Conservation (phyloP, 2,329 filamentous ascomycete species). For the Penicillium sp. region DNA sequence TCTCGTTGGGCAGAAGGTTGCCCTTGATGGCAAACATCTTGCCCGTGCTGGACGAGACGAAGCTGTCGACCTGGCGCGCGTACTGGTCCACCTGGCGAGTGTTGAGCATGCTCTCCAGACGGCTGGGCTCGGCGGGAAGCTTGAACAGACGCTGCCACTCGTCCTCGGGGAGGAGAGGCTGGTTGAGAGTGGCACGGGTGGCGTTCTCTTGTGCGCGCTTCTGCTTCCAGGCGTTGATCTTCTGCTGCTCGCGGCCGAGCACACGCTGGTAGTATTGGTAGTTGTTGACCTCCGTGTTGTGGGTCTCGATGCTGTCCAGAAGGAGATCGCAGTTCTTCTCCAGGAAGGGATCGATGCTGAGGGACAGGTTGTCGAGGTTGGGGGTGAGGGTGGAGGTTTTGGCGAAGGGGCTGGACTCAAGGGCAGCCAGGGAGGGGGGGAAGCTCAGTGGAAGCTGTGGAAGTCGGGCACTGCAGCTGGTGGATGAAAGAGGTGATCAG, state of each 20-base stretch:
- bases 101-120: slow-evolving; percentile 90
- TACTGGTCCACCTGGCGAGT: slow-evolving; percentile 97
- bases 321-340: slow-evolving; percentile 98
- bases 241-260: slow-evolving; percentile 87
- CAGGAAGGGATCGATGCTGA: slow-evolving; percentile 94
- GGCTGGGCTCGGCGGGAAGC: slow-evolving; percentile 88
- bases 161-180: slow-evolving; percentile 84
- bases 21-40: slow-evolving; percentile 98
- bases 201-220: slow-evolving; percentile 97
- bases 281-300: slow-evolving; percentile 99
- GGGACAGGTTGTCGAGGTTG: slow-evolving; percentile 83
- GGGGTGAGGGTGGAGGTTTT: slow-evolving; percentile 70
- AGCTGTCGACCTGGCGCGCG: slow-evolving; percentile 93
- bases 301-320: slow-evolving; percentile 92
- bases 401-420: slow-evolving; percentile 62
- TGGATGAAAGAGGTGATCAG: slow-evolving; percentile 93
- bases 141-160: slow-evolving; percentile 99
- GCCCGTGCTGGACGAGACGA: slow-evolving; percentile 82
- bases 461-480: slow-evolving; percentile 72
- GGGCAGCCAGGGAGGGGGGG: slow-evolving; percentile 80
- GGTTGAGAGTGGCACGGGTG: slow-evolving; percentile 79
- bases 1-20: slow-evolving; percentile 60
- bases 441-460: slow-evolving; percentile 67
- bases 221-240: slow-evolving; percentile 93
- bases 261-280: slow-evolving; percentile 97